Conservation (phyloP, 1,284 basidiomycete genomes). For the Pseudozyma pruni region DNA sequence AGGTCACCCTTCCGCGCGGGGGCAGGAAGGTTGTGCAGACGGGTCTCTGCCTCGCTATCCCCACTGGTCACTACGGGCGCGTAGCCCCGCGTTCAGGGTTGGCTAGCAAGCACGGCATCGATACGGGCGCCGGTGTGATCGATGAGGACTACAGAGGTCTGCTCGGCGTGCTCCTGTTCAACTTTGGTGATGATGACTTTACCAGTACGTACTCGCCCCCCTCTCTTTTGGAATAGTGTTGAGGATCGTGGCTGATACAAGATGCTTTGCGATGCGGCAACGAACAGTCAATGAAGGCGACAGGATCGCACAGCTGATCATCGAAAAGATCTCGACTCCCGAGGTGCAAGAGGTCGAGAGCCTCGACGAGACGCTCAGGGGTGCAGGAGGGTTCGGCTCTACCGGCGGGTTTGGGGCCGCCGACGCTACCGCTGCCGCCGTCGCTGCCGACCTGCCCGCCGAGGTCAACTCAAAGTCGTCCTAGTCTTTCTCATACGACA, state of each 20-base stretch:
- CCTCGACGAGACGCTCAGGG: conserved; percentile 84
- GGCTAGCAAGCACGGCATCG: conserved; percentile 95
- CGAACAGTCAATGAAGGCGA: conserved; percentile 85
- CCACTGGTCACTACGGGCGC: conserved; percentile 90
- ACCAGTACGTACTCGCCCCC: too few species aligned
- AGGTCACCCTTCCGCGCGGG: conserved; percentile 55
- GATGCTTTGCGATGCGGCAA: neutral
- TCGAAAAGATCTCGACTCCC: conserved; percentile 89
- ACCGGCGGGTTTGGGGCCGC: conserved; percentile 75
- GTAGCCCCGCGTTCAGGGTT: conserved; percentile 93
- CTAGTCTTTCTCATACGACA: neutral
- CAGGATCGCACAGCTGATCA: conserved; percentile 90
- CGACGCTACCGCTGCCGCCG: conserved; percentile 22
- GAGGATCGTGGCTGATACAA: too few species aligned
- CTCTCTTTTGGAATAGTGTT: too few species aligned
- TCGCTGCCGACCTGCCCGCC: conserved; percentile 28
- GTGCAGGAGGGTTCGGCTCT: conserved; percentile 90
- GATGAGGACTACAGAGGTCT: conserved; percentile 95
- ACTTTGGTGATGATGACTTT: conserved; percentile 84
- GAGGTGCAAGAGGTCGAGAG: conserved; percentile 85
- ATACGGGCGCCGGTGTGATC: conserved; percentile 94
- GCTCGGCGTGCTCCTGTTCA: conserved; percentile 94
- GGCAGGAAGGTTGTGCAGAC: conserved; percentile 91
- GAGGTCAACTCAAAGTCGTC: conserved; percentile 10
- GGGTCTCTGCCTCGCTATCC: conserved; percentile 90